Base-by-base conservation (phyloP, 441 rosid genomes). In the Populus hybrid region DNA sequence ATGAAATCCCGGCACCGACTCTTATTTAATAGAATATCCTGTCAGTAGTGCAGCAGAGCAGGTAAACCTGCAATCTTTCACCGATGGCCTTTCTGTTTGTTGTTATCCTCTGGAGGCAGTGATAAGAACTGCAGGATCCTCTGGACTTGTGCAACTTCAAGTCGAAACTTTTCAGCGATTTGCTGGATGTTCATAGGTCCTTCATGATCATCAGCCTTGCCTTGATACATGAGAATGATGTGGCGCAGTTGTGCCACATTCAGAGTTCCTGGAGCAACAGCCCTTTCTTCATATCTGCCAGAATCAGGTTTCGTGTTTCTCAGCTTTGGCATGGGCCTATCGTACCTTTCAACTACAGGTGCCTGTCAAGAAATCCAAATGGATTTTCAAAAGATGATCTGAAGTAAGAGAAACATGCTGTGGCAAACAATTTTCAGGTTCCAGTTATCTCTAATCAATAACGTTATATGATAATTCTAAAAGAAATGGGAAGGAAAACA, bases 171-270 rank as follows among this genome's bases (percentile, higher is more conserved):
- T 67, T 84, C 78, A 0, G 99, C 96, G 28, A 95, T 95, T 82
- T 86, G 90, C 6, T 79, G 82, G 32, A 82, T 78, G 77, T 87
- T 88, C 95, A 93, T 89, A 4, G 90, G 88, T 12, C 94, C 91
- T 1, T 75, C 57, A n/a, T 86, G 91, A 82, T 87, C 97, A 63
- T 87, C 93, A 21, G 94, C 90, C 79, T 93, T 93, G 75, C 99
- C 99, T 77, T 89, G 91, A 80, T 86, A 85, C 69, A 93, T 86
- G 76, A 88, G 95, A 86, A 95, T 86, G 84, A 95, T 85, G 71
- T 89, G 91, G 63, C 89, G 92, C 73, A 95, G 82, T 88, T 95
- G 98, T 65, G 89, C 93, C 77, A 92, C 91, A 53, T 95, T 93
- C 63, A 95, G 75, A 24, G 94, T 93, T 68, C 98, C 98, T 34